These are phyloP conservation scores for Dichomitus squalens DNA, from an alignment of 1,284 basidiomycete genomes.

Conservation along the genomic window DNA sequence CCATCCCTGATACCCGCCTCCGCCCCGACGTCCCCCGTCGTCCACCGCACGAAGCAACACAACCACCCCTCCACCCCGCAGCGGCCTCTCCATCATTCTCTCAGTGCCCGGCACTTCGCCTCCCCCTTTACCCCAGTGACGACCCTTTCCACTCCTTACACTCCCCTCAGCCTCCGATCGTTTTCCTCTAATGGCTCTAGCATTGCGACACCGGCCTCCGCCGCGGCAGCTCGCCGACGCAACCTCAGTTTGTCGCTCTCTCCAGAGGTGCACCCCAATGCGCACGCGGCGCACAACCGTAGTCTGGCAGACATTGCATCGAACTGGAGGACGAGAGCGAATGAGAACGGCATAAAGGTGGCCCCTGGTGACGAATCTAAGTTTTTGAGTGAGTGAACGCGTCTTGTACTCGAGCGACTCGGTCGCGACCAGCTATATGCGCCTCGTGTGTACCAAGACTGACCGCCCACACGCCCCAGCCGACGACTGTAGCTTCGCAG, in stretches of 20 bases:
- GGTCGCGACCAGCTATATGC: slow-evolving; percentile 10
- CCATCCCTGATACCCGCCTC: slow-evolving; percentile 41
- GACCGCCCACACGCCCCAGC: slow-evolving; percentile 15
- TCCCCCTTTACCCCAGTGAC: slow-evolving; percentile 48
- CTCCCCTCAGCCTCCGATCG: slow-evolving; percentile 66
- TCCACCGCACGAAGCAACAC: slow-evolving; percentile 41
- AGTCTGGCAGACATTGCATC: slow-evolving; percentile 60
- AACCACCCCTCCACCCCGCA: slow-evolving; percentile 48
- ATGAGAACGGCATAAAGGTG: slow-evolving; percentile 71
- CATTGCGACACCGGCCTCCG: slow-evolving; percentile 53
- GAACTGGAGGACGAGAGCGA: slow-evolving; percentile 74
- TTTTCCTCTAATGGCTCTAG: slow-evolving; percentile 57
- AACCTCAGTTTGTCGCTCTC: slow-evolving; percentile 35
- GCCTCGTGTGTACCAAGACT: slow-evolving; percentile 1
- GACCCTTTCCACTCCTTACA: slow-evolving; percentile 56
- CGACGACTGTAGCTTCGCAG: slow-evolving; percentile 29
- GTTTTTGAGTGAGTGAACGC: slow-evolving; percentile 45
- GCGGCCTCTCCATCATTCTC: slow-evolving; percentile 42
- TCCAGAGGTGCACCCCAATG: slow-evolving; percentile 32
- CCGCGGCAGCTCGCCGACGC: slow-evolving; percentile 37
- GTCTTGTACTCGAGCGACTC: slow-evolving; percentile 2
- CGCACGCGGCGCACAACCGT: slow-evolving; percentile 22
- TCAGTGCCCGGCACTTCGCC: slow-evolving; percentile 37
- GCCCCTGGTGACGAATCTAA: slow-evolving; percentile 50
- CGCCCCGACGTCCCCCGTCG: slow-evolving; percentile 47